Base-by-base conservation (phyloP, 2,329 filamentous ascomycete genomes). In the Lachnum nothofagi region DNA sequence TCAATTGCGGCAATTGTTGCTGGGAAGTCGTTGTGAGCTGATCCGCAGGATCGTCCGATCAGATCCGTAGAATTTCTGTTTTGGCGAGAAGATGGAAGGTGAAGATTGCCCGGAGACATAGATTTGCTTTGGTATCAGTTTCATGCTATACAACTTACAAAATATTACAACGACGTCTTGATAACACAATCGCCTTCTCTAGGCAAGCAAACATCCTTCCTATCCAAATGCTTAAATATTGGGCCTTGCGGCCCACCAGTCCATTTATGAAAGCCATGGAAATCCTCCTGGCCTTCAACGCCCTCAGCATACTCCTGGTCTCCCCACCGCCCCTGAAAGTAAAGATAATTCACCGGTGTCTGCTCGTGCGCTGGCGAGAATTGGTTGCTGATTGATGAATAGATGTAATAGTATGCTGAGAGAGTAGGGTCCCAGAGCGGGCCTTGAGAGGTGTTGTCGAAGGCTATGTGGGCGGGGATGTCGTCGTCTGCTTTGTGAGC, bases 251-350 rank as follows among this genome's bases (percentile, higher is more conserved):
- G 81, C 2, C 81, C 81, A 46, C 65, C 67, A 0, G 63, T 65
- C 57, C 75, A 84, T 59, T 77, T 78, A 10, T 71, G 45, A 45
- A 51, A 60, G 3, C 52, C 55, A 37, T 53, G 72, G 19, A 77
- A 72, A 29, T 72, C 71, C 16, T 53, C 46, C 46, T 63, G 60
- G 5, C 54, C 48, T 44, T 75, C 68, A 20, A 68, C 69, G 20
- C 71, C 68, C 4, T 69, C 66, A 0, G 83, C 81, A 63, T 95
- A 95, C 56, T 89, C 78, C 63, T 91, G 88, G 68, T 97, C 91
- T 27, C 91, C 91, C 91, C 91, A 97, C 54, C 82, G 82, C 25
- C 91, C 91, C 22, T 75, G 73, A 65, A 85, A 97, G 65, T 93
- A 83, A 65, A 96, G 94, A 88, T 90, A 97, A 29, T 79, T 79